Evolutionary conservation across 148 eudicot genomes (phyloP).

Genomic region (Nyssa sinensis): DNA sequence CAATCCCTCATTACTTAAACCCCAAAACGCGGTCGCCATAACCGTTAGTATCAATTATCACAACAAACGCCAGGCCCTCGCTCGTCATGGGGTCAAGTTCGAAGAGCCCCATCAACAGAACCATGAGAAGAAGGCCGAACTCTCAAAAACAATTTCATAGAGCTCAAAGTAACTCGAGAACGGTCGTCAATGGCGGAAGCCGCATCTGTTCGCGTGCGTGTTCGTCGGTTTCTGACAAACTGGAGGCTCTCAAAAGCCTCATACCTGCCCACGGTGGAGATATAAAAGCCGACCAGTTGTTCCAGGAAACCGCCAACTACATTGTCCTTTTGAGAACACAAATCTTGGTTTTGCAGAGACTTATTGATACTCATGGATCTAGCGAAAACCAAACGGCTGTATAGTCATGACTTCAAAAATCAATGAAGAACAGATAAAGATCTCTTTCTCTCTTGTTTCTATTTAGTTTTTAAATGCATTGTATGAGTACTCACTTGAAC

Average conservation of each 20-base stretch:
- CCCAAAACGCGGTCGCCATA: neutral
- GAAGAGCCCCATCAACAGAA: constrained; percentile 15
- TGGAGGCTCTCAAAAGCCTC: constrained; percentile 45
- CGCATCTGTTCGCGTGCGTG: too few relatives aligned
- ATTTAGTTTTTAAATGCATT: neutral
- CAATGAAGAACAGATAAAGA: neutral
- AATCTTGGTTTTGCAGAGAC: constrained; percentile 38
- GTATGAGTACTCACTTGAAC: neutral
- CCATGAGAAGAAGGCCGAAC: constrained; percentile 13
- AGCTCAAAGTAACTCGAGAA: neutral
- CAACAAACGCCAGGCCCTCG: too few relatives aligned
- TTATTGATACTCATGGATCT: constrained; percentile 40
- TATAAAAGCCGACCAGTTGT: constrained; percentile 41
- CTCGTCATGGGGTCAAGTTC: too few relatives aligned
- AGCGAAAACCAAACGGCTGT: constrained; percentile 6
- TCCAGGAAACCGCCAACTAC: constrained; percentile 48
- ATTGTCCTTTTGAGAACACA: constrained; percentile 43
- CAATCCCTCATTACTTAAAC: constrained; percentile 23
- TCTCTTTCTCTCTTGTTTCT: neutral
- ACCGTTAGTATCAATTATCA: neutral
- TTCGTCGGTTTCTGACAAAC: constrained; percentile 30
- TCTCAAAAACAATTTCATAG: constrained; percentile 2
- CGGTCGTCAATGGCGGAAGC: neutral
- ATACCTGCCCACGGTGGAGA: constrained; percentile 25
- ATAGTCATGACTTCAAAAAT: neutral